phyloP scores from a whole-genome alignment of 139 green algal genomes.

The Coelastrella sp. region DNA sequence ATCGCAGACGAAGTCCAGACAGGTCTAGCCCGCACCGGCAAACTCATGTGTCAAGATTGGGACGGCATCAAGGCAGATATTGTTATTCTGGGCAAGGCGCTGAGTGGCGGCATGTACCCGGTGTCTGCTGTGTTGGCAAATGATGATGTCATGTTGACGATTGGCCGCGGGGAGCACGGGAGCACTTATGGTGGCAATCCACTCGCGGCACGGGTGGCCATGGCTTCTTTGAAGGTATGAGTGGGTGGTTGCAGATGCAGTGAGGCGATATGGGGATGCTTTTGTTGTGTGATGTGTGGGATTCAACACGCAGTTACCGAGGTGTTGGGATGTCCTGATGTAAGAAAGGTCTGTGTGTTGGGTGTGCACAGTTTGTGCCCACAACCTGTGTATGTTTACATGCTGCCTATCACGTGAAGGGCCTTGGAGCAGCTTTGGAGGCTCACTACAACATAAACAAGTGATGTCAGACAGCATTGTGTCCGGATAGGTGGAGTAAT shows the following conservation, averaged over 20 bases:
- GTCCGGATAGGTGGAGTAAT: too few species aligned
- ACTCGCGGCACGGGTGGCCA: conserved; percentile 88
- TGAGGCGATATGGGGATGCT: not conserved
- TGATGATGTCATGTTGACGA: conserved; percentile 93
- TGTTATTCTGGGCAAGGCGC: conserved; percentile 80
- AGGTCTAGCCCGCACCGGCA: conserved; percentile 43
- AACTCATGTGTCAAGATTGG: conserved; percentile 90
- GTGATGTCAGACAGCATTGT: too few species aligned
- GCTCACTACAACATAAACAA: too few species aligned
- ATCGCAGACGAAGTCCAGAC: conserved; percentile 95
- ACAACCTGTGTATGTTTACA: too few species aligned
- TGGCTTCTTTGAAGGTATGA: conserved; percentile 88
- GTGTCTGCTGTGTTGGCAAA: conserved; percentile 93
- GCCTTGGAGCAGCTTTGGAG: too few species aligned
- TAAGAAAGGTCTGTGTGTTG: too few species aligned
- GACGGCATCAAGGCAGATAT: conserved; percentile 94
- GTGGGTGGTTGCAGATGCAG: not conserved
- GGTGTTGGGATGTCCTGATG: too few species aligned
- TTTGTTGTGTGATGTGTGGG: not conserved
- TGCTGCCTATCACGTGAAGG: too few species aligned
- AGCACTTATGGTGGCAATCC: conserved; percentile 97
- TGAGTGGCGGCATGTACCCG: conserved; percentile 93
- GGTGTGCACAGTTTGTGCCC: too few species aligned
- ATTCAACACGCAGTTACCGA: too few species aligned
- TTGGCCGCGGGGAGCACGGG: conserved; percentile 89